Conservation (phyloP, 805 yeast species). For the Wickerhamiella domercqiae region DNA sequence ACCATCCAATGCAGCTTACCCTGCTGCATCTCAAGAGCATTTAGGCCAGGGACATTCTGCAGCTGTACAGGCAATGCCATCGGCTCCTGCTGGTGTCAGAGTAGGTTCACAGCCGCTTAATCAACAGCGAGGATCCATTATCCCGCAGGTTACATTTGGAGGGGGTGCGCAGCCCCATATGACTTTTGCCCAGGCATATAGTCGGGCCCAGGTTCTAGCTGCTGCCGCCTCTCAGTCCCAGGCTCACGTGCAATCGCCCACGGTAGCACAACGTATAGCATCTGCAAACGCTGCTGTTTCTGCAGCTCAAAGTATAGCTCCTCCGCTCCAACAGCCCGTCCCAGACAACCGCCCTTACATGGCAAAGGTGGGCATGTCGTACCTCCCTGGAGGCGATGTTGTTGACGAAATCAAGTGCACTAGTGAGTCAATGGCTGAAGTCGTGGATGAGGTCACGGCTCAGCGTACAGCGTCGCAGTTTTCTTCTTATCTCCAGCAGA, state of each 20-base stretch:
- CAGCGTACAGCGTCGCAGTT: slow-evolving; percentile 16
- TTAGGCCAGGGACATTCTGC: too few species aligned
- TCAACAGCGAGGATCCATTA: too few species aligned
- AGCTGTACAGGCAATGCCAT: too few species aligned
- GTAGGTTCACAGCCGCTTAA: too few species aligned
- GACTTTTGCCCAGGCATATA: not conserved
- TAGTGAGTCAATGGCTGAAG: slow-evolving; percentile 4
- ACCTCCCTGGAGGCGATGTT: slow-evolving; percentile 18
- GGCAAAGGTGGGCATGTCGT: slow-evolving; percentile 12
- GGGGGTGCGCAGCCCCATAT: not conserved
- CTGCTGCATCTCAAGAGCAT: too few species aligned
- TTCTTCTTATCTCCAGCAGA: slow-evolving; percentile 16
- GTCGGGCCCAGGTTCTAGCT: too few species aligned
- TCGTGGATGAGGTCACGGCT: slow-evolving; percentile 18
- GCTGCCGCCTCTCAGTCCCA: not conserved
- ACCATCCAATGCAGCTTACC: too few species aligned
- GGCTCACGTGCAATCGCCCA: not conserved
- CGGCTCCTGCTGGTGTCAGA: too few species aligned
- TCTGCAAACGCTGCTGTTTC: slow-evolving; percentile 16
- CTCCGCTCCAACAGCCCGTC: slow-evolving; percentile 12
- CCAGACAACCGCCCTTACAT: slow-evolving; percentile 12
- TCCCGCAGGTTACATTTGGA: too few species aligned
- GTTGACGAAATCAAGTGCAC: slow-evolving; percentile 13
- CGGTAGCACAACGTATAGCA: slow-evolving; percentile 11
- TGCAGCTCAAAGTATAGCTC: slow-evolving; percentile 14